phyloP scores from a whole-genome alignment of 306 rosid genomes.

The Corylus heterophylla region DNA sequence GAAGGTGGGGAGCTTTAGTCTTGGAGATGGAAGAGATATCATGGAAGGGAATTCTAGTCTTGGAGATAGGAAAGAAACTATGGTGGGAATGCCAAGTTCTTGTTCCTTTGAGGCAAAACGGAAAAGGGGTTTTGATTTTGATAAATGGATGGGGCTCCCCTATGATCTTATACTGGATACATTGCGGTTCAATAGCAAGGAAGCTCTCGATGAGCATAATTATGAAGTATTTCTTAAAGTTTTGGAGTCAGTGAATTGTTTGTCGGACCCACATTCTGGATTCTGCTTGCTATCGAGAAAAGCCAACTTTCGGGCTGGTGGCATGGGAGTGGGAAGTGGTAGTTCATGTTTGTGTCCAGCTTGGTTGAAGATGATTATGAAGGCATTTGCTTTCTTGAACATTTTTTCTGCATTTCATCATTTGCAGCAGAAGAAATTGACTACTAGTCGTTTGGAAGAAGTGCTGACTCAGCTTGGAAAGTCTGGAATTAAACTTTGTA shows the following conservation, averaged over 20 bases:
- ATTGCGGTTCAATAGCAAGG: constrained; percentile 27
- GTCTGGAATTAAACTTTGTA: constrained; percentile 50
- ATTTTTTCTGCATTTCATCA: constrained; percentile 57
- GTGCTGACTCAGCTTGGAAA: constrained; percentile 52
- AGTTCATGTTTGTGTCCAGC: constrained; percentile 68
- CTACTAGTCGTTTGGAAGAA: constrained; percentile 45
- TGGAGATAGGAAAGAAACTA: constrained; percentile 25
- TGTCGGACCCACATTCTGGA: constrained; percentile 56
- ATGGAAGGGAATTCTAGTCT: background rate
- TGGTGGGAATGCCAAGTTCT: constrained; percentile 20
- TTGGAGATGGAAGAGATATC: constrained; percentile 25
- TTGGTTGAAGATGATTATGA: constrained; percentile 75
- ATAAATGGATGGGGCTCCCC: constrained; percentile 48
- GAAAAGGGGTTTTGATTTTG: constrained; percentile 29
- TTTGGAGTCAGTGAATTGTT: constrained; percentile 67
- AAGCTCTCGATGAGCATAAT: constrained; percentile 41
- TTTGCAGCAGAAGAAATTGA: constrained; percentile 43
- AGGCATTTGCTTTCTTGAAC: constrained; percentile 75
- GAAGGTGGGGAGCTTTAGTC: constrained; percentile 12
- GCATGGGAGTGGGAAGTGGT: constrained; percentile 18
- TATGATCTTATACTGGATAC: constrained; percentile 54
- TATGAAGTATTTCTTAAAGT: constrained; percentile 45
- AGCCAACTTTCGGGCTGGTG: constrained; percentile 33
- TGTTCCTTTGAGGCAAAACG: constrained; percentile 19
- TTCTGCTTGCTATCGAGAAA: constrained; percentile 60